Evolutionary conservation across 495 filamentous ascomycete genomes (phyloP), one percentile per base, ranked within the genome.

Genomic region (Trichoderma gamsii): DNA sequence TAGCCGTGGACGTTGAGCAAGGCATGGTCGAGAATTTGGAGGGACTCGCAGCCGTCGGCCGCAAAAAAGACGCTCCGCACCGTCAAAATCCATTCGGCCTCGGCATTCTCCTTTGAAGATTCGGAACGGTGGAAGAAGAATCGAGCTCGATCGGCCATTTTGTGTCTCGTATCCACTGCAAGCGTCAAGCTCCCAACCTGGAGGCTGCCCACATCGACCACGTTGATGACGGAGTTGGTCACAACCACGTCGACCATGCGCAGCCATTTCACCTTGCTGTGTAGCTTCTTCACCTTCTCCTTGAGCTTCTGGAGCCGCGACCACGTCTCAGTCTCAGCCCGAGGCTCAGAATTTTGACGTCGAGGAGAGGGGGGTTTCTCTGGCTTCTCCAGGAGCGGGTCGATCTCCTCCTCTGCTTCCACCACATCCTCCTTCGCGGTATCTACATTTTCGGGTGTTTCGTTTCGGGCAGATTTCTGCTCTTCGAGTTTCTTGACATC

Each of bases 31-130:
- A 99, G 76, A 2, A 99, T 76, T 76, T 99, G 94, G n/a, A 89
- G 85, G 1, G 93, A 87, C 18, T 97, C 93, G 46, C 85, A 84
- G 27, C 93, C 93, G 64, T 96, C 88, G 2, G 91, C 87, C 0
- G 90, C 91, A 68, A 99, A 96, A 4, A 97, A 80, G 61, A 98
- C 84, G 75, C 93, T 96, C 66, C 91, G 88, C 49, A 92, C 76
- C 9, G 88, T 91, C 73, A 95, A 83, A 69, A 96, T 92, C 95
- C 96, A 98, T 79, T 99, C 96, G 1, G 93, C 93, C 32, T 95
- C 94, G 25, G 86, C 84, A 72, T 94, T 88, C 65, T 90, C 86
- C 74, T 88, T 87, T 64, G 80, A 75, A n/a, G 65, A 23, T 29
- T 12, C 44, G 7, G 65, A 51, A 32, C 27, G 35, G 74, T 92